These are phyloP conservation scores for Leccinum uliginosum DNA, from an alignment of 768 basidiomycete genomes.

Conservation along the genomic window DNA sequence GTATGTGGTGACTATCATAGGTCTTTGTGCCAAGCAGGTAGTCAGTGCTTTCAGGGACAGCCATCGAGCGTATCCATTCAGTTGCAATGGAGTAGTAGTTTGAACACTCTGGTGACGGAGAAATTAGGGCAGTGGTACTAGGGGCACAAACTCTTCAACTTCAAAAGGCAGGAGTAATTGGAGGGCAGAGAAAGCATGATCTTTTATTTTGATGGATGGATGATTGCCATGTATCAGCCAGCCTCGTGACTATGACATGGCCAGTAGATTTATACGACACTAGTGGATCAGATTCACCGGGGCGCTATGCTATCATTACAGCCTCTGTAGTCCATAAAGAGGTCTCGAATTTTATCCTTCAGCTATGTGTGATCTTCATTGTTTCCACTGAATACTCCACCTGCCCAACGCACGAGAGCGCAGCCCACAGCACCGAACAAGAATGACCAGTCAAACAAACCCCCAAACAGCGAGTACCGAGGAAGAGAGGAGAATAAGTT, in stretches of 20 bases:
- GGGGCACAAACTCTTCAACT: too few species aligned
- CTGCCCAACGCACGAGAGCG: slow-evolving; percentile 51
- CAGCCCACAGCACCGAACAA: slow-evolving; percentile 52
- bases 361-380: slow-evolving; percentile 12
- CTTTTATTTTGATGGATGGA: too few species aligned
- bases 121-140: too few species aligned
- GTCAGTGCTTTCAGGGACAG: too few species aligned
- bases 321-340: neutral
- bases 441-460: slow-evolving; percentile 72
- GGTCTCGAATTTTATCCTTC: neutral
- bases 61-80: too few species aligned
- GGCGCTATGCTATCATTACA: neutral
- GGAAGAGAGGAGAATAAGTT: slow-evolving; percentile 74
- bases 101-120: too few species aligned
- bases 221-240: neutral
- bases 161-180: too few species aligned
- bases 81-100: too few species aligned
- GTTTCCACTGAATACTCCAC: slow-evolving; percentile 27
- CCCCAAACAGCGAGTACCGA: slow-evolving; percentile 66
- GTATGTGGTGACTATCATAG: too few species aligned
- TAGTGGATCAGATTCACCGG: neutral
- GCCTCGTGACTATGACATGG: too few species aligned
- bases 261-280: neutral
- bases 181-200: neutral
- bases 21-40: too few species aligned